Base-by-base conservation (phyloP, 768 basidiomycete genomes). In the Austroboletus eburneus region DNA sequence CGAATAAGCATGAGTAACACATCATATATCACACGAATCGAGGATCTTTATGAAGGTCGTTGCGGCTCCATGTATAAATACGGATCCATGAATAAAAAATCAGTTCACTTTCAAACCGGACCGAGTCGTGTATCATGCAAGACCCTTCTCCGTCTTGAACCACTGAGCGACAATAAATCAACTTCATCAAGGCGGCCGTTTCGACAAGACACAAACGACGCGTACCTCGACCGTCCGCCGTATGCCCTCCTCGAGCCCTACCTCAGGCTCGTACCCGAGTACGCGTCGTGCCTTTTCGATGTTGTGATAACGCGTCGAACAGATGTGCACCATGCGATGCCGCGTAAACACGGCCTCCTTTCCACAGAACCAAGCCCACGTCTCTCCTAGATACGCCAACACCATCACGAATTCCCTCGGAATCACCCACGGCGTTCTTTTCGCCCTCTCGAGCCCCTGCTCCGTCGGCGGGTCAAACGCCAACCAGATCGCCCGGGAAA, bases 271-370 rank as follows among this genome's bases (percentile, higher is more conserved):
- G 66, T 99, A 99, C 2, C 92, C 94, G 34, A 99, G 72, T 50
- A 98, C 78, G 48, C 92, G 71, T 56, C 93, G 74, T 10, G 95
- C 87, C 71, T 87, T 93, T 69, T 98, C 96, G 38, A 94, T 91
- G 61, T 96, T 95, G 68, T 94, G 87, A 74, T 85, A 97, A 52
- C 93, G 76, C 45, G 77, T 77, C 35, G 82, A 83, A 61, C 85
- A 89, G 42, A 79, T 83, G 62, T 82, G 92, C 17, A 79, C 78
- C 21, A 97, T 88, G 54, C 89, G 82, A 68, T 82, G 93, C 47
- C 76, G 74, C 17, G 93, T 98, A 57, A 99, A 90, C 16, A 84
- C 81, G 10, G 91, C 82, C 60, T 90, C 83, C 64, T 81, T 86
- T 8, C 92, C 89, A 3, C 75, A 70, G 32, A 92, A 46, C 76